Percentiles rank a stretch among this genome's conserved stretches.
Conservation (phyloP, 1,284 basidiomycete genomes). For the Ganoderma lingzhi region DNA sequence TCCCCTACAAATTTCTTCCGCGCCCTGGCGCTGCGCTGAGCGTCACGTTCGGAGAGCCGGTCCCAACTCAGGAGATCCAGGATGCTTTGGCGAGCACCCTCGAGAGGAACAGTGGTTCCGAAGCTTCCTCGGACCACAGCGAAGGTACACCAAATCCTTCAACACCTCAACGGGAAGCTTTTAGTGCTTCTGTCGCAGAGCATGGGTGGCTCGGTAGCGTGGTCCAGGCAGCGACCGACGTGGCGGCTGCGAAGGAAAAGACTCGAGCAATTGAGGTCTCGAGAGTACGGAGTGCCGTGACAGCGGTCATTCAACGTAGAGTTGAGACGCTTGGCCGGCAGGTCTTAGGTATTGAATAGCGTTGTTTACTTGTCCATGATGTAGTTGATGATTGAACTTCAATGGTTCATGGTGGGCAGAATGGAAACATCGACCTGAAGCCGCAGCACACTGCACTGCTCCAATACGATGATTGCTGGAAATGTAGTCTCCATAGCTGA, state of each 20-base stretch:
- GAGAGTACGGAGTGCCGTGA: conserved; percentile 60
- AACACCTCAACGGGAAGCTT: conserved; percentile 21
- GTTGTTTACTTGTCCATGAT: too few relatives aligned
- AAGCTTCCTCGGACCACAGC: conserved; percentile 25
- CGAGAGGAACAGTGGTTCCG: conserved; percentile 16
- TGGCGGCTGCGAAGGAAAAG: conserved; percentile 19
- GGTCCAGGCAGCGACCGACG: conserved; percentile 8
- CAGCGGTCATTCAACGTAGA: conserved; percentile 62
- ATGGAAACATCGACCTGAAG: too few relatives aligned
- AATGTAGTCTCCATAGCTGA: too few relatives aligned
- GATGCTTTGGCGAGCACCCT: conserved; percentile 36
- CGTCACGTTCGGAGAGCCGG: conserved; percentile 77
- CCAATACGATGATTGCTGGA: too few relatives aligned
- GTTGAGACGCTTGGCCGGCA: conserved; percentile 67
- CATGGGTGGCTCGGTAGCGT: conserved; percentile 29
- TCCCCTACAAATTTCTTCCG: conserved; percentile 79
- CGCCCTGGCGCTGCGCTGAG: conserved; percentile 66
- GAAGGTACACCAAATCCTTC: conserved; percentile 21
- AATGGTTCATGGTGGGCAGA: background rate
- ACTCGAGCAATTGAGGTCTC: conserved; percentile 40
- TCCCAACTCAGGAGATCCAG: conserved; percentile 54
- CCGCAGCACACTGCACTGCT: too few relatives aligned
- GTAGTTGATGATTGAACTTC: background rate
- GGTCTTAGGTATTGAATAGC: conserved; percentile 49
- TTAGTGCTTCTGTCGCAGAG: conserved; percentile 21